Evolutionary conservation across 1,284 basidiomycete genomes (phyloP), one percentile per base, ranked within the genome.

Genomic region (Leccinum subspadiceum): DNA sequence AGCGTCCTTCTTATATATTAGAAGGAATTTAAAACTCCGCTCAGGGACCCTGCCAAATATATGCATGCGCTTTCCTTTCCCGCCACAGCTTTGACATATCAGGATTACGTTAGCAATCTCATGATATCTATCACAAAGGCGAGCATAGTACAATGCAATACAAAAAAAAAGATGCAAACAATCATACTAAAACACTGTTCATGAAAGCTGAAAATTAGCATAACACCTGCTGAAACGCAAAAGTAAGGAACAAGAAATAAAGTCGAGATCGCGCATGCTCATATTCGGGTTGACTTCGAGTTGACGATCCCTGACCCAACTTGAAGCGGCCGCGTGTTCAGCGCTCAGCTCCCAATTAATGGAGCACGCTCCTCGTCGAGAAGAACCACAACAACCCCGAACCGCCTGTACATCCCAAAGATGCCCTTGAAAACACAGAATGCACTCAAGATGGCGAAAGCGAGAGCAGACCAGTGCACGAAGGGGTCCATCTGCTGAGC

Each of bases 361-460:
- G 94, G 93, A 20, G 89, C 90, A 59, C 92, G 83, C 76, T 97
- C 94, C 72, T 93, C 92, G 69, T 96, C 94, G 55, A 94, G 80
- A 51, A 86, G 76, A 58, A 87, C 78, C 15, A 75, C 76, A 33
- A 79, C 76, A 59, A 77, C 67, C 57, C 76, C 76, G 59, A 75
- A 73, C 64, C 74, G 76, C 53, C 72, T 66, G 66, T 76, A 77
- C 53, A 86, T 67, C 26, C 87, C 85, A 60, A 79, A 81, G 1
- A 83, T 73, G 44, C 87, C 88, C 78, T 95, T 93, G 71, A 87
- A 69, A 56, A 97, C 90, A 79, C 90, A 94, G 63, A 96, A 76
- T 62, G 93, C 80, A 51, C 93, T 87, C 63, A 98, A 81, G 70
- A 96, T 84, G 71, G 94, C 85, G 74, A 97, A 97, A 4, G 76